These are phyloP conservation scores for Chlorella ohadii DNA, from an alignment of 139 green algal genomes.

Conservation along the genomic window DNA sequence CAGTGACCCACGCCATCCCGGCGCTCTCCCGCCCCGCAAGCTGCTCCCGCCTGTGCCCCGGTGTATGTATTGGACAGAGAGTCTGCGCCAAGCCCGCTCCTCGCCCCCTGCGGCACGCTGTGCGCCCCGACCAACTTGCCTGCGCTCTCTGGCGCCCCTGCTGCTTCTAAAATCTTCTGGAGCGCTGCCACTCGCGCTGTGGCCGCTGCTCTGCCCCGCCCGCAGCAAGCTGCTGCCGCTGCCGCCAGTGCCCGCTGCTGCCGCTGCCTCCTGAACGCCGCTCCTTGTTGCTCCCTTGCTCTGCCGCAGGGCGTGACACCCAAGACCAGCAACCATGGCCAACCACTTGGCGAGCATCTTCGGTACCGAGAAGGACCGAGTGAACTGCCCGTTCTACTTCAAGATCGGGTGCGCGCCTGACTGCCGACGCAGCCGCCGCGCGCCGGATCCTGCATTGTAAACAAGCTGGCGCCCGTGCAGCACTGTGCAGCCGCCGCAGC, in stretches of 20 bases:
- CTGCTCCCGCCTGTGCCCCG: no score
- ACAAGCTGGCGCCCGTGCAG: no score
- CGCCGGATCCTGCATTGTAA: no score
- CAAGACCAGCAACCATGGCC: slow-evolving; percentile 77
- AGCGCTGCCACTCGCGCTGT: neutral
- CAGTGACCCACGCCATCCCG: no score
- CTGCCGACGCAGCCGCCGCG: neutral
- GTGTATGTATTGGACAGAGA: no score
- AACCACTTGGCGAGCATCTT: slow-evolving; percentile 98
- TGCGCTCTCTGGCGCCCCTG: no score
- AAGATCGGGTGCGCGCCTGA: slow-evolving; percentile 38
- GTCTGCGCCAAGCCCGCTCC: no score
- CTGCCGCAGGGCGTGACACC: no score
- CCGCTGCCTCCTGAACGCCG: neutral
- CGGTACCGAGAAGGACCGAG: slow-evolving; percentile 97
- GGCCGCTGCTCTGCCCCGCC: neutral
- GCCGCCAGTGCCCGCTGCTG: neutral
- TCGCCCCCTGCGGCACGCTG: no score
- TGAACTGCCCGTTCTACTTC: slow-evolving; percentile 72
- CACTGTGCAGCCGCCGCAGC: slow-evolving; percentile 61
- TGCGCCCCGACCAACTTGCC: no score
- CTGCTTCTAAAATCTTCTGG: no score
- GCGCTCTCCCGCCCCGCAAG: no score
- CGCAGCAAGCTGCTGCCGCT: neutral
- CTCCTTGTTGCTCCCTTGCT: neutral